phyloP scores from a whole-genome alignment of 306 rosid genomes.

The Fagus crenata region DNA sequence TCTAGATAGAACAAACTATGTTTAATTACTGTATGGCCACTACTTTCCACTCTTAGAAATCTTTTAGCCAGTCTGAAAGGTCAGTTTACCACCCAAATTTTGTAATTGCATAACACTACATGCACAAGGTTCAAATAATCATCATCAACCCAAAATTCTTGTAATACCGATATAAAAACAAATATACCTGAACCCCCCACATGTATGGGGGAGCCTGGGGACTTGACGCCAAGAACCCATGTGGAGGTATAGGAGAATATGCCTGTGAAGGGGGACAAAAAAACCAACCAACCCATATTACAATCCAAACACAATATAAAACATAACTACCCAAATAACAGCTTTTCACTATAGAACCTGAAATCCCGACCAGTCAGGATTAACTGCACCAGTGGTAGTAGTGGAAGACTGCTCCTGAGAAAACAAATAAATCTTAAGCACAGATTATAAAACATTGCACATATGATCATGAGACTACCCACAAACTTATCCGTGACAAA shows the following conservation, averaged over 20 bases:
- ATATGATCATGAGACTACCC: not conserved
- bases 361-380: constrained; percentile 95
- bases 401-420: constrained; percentile 81
- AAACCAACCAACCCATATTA: constrained; percentile 16
- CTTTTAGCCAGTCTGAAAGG: not conserved
- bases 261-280: constrained; percentile 49
- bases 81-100: not conserved
- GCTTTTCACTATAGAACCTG: constrained; percentile 58
- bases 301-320: constrained; percentile 36
- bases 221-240: constrained; percentile 85
- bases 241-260: constrained; percentile 93
- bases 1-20: no score
- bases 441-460: constrained; percentile 7
- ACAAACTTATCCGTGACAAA: constrained; percentile 17
- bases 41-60: not conserved
- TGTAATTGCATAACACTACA: not conserved
- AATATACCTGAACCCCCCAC: constrained; percentile 98
- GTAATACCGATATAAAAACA: not conserved
- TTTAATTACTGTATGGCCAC: not conserved
- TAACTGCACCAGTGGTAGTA: constrained; percentile 58
- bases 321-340: constrained; percentile 22
- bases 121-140: constrained; percentile 14
- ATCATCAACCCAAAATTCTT: not conserved
- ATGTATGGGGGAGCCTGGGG: constrained; percentile 96
- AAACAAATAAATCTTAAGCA: constrained; percentile 13